Percentiles rank a stretch among this genome's conserved stretches.
These are phyloP conservation scores for Colletotrichum navitas DNA, from an alignment of 2,329 filamentous ascomycete genomes.

Conservation along the genomic window DNA sequence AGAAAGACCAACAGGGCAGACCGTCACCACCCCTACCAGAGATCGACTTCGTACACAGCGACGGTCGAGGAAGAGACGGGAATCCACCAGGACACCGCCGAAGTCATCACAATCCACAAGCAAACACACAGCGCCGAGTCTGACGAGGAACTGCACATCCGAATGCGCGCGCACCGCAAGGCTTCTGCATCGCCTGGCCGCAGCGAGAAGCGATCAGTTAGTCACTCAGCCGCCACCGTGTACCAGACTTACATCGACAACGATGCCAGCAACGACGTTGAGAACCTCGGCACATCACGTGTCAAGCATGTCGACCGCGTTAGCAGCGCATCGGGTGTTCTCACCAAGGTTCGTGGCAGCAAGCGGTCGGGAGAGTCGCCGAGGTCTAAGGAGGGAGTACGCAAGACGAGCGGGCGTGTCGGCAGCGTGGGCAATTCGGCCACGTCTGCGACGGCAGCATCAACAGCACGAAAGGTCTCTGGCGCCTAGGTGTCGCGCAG, in stretches of 20 bases:
- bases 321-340: slow-evolving; percentile 66
- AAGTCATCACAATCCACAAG: slow-evolving; percentile 71
- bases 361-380: slow-evolving; percentile 66
- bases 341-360: slow-evolving; percentile 75
- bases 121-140: slow-evolving; percentile 74
- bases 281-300: slow-evolving; percentile 74
- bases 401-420: slow-evolving; percentile 76
- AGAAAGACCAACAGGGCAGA: slow-evolving; percentile 87
- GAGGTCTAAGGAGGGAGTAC: slow-evolving; percentile 67
- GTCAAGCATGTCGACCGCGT: slow-evolving; percentile 68
- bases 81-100: slow-evolving; percentile 69
- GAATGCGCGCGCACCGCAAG: slow-evolving; percentile 77
- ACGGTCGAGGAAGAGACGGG: slow-evolving; percentile 64
- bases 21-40: slow-evolving; percentile 79
- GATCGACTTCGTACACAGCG: slow-evolving; percentile 62
- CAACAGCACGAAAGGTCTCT: slow-evolving; percentile 67
- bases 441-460: slow-evolving; percentile 56
- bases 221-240: slow-evolving; percentile 80
- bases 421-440: slow-evolving; percentile 65
- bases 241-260: slow-evolving; percentile 72
- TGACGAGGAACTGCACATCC: slow-evolving; percentile 86
- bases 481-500: slow-evolving; percentile 53
- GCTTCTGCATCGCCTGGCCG: slow-evolving; percentile 72
- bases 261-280: slow-evolving; percentile 76
- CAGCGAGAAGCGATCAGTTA: slow-evolving; percentile 77